Conservation (phyloP, 2,329 filamentous ascomycete species). For the Pseudogymnoascus sp. region DNA sequence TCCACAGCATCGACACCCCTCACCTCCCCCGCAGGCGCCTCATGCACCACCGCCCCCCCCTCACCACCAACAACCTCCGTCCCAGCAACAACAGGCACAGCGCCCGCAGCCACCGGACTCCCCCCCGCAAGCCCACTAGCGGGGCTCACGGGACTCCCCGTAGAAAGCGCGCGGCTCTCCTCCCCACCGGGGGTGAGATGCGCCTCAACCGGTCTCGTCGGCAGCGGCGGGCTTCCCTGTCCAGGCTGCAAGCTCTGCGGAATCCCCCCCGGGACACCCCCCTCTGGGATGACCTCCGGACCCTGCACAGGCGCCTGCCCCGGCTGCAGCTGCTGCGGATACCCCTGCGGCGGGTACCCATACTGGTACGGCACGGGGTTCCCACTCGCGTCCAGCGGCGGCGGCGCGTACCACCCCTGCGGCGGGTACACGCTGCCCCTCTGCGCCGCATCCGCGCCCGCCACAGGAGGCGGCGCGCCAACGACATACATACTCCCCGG, state of each 20-base stretch:
- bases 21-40: background rate
- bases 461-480: background rate
- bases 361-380: background rate
- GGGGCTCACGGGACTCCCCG: background rate
- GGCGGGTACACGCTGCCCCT: background rate
- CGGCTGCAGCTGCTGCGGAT: background rate
- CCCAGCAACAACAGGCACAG: background rate
- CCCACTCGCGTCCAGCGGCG: background rate
- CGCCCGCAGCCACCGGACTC: background rate
- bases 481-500: background rate
- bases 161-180: background rate
- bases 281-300: no score
- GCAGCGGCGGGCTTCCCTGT: background rate
- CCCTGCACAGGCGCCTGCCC: background rate
- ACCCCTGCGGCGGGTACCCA: background rate
- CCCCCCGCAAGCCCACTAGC: background rate
- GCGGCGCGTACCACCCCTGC: background rate
- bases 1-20: background rate
- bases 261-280: background rate
- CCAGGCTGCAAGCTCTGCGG: background rate
- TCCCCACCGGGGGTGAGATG: background rate
- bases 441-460: background rate
- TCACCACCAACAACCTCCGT: background rate
- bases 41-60: background rate
- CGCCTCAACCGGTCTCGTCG: background rate